Percentiles rank a stretch among this genome's conserved stretches.
phyloP scores from a whole-genome alignment of 1,139 yeast species.

The Blastobotrys indianensis region DNA sequence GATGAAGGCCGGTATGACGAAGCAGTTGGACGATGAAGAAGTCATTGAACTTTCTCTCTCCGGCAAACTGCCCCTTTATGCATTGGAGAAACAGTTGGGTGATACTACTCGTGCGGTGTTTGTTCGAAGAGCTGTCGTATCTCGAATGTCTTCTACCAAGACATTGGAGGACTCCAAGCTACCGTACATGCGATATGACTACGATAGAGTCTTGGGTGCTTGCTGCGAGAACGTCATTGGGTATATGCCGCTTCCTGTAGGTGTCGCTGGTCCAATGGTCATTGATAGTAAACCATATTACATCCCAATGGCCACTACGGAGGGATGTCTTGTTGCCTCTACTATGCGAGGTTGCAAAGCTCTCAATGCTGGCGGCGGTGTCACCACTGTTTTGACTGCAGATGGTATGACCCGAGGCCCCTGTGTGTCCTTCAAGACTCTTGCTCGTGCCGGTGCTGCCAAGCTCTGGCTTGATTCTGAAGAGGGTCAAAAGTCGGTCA shows the following conservation, averaged over 20 bases:
- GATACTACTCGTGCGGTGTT: slow-evolving; percentile 89
- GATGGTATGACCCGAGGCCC: slow-evolving; percentile 99
- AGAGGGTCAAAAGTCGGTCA: slow-evolving; percentile 77
- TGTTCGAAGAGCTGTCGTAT: slow-evolving; percentile 87
- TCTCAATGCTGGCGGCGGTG: slow-evolving; percentile 96
- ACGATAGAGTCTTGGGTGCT: slow-evolving; percentile 94
- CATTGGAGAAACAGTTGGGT: slow-evolving; percentile 83
- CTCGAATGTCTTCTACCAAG: slow-evolving; percentile 76
- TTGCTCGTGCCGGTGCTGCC: slow-evolving; percentile 88
- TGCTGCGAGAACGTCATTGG: slow-evolving; percentile 99
- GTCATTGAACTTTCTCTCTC: slow-evolving; percentile 61
- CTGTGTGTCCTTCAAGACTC: slow-evolving; percentile 79
- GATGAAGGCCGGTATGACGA: slow-evolving; percentile 68
- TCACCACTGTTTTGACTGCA: slow-evolving; percentile 79
- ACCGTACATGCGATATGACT: slow-evolving; percentile 82
- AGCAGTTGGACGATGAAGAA: slow-evolving; percentile 64
- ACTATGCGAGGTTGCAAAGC: slow-evolving; percentile 99
- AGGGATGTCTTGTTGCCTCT: slow-evolving; percentile 96
- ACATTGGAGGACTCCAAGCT: slow-evolving; percentile 63
- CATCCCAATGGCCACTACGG: slow-evolving; percentile 98
- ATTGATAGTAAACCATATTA: slow-evolving; percentile 84
- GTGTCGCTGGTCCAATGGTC: slow-evolving; percentile 93
- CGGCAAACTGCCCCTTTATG: slow-evolving; percentile 86
- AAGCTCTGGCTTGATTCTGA: slow-evolving; percentile 94
- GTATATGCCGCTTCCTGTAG: slow-evolving; percentile 91